Evolutionary conservation across 106 monocot genomes (phyloP), one percentile per base, ranked within the genome.

Genomic region (Acorus calamus): DNA sequence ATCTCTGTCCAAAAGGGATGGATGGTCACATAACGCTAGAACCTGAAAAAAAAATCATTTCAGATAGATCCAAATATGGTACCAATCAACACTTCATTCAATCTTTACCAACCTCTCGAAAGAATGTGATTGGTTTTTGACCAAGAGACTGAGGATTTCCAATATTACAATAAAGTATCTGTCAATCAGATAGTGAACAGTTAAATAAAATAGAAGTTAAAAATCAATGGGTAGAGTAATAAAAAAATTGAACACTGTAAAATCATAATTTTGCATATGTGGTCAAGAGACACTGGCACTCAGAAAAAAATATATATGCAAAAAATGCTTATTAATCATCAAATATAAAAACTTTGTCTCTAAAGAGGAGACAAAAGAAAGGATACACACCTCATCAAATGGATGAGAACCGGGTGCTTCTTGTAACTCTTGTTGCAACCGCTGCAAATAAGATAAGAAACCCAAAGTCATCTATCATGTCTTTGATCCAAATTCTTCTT

Each of bases 121-220:
- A 93, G 69, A 86, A 93, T 60, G 93, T 89, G 61, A 93, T 54
- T 44, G 93, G 89, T 42, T 79, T 74, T 64, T 93, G 93, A 73
- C 89, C 88, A 76, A 93, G 85, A 46, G 88, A 85, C 66, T 93
- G 93, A 5, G 93, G 93, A 66, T 93, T 93, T 46, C 93, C 93
- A 67, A 93, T 93, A 66, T 93, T 93, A 74, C 93, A 93, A 64
- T 89, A 93, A 4, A 93, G 75, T 64, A 93, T 89, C 93, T 89
- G 74, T 41, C 47, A 71, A 42, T 72, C 52, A 48, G 55, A 62
- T 28, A 28, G 28, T 28, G 28, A 28, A 28, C 28, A 28, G 28
- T 28, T 28, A 28, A 28, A 28, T 28, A 12, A 41, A 47, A 51
- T 13, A 44, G 5, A 41, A 59, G 47, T 14, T 52, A 50, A 64